Evolutionary conservation across 1,284 basidiomycete genomes (phyloP).

Genomic region (Sporisorium graminicola): DNA sequence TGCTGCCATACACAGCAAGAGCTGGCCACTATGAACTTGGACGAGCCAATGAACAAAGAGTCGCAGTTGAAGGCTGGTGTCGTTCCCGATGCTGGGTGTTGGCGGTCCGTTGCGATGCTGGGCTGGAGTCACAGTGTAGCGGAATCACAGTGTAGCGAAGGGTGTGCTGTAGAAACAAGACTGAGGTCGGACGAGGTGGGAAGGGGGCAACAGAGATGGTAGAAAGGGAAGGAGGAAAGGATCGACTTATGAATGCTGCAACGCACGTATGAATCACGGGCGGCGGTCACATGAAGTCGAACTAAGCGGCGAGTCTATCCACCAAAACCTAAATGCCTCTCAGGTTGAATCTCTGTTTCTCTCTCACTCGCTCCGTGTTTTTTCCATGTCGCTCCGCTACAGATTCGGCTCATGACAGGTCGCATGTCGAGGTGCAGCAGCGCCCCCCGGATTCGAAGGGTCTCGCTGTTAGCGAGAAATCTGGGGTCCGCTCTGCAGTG

Average conservation of each 20-base stretch:
- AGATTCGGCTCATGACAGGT: slow-evolving; percentile 12
- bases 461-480: slow-evolving; percentile 2
- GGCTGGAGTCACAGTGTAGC: not conserved
- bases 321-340: not conserved
- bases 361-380: too few relatives aligned
- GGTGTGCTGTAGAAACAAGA: not conserved
- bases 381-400: not conserved
- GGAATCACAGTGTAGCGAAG: not conserved
- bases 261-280: not conserved
- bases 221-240: not conserved
- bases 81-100: not conserved
- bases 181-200: too few relatives aligned
- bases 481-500: slow-evolving; percentile 8
- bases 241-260: not conserved
- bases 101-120: too few relatives aligned
- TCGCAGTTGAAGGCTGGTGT: not conserved
- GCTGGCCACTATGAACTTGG: too few relatives aligned
- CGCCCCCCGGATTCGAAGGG: slow-evolving; percentile 21
- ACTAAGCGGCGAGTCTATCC: not conserved
- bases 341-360: not conserved
- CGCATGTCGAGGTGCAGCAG: slow-evolving; percentile 8
- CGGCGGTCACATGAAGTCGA: slow-evolving; percentile 9
- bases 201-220: not conserved
- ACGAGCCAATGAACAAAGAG: too few relatives aligned
- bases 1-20: not conserved